Evolutionary conservation across 1,284 basidiomycete genomes (phyloP), one percentile per base, ranked within the genome.

Genomic region (Trichosporon sp.): DNA sequence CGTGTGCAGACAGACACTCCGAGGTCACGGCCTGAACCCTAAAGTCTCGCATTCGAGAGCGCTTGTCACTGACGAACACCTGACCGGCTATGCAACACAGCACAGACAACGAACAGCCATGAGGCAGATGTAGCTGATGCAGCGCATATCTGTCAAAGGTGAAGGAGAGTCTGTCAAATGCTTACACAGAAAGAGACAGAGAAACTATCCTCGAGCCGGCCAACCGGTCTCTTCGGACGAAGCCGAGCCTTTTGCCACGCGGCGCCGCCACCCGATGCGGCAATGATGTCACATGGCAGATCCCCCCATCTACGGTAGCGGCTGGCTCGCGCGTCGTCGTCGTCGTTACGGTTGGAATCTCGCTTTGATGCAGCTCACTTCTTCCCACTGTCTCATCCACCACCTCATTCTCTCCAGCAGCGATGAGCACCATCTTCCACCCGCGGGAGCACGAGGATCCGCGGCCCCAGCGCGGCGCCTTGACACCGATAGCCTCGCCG

Each of bases 341-440:
- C 40, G 40, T 37, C 19, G 16, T 19, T 5, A 14, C 40, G 19
- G 40, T 21, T 21, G 40, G 23, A 44, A 44, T 44, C n/a, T 44
- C 19, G 40, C 19, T 44, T 21, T 9, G 40, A 21, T 23, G 16
- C 6, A 21, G 14, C 14, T 23, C 40, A 2, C n/a, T n/a, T 44
- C 49, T 54, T 54, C 49, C 25, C 49, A 29, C 19, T 27, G 7
- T n/a, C 49, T 29, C 49, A 54, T 54, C 49, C 49, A 54, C 49
- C 49, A n/a, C 14, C 49, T n/a, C n/a, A 13, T 7, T 6, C 25
- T 16, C 16, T n/a, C 13, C 16, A 6, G 19, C 37, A 6, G 19
- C 49, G 49, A 54, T 54, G 49, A 54, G 49, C 49, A 54, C 49
- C 27, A 54, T 54, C 27, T 54, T 54, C 49, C 49, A 54, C 27